phyloP scores from a whole-genome alignment of 139 green algal species.

The Haematococcus sp. region DNA sequence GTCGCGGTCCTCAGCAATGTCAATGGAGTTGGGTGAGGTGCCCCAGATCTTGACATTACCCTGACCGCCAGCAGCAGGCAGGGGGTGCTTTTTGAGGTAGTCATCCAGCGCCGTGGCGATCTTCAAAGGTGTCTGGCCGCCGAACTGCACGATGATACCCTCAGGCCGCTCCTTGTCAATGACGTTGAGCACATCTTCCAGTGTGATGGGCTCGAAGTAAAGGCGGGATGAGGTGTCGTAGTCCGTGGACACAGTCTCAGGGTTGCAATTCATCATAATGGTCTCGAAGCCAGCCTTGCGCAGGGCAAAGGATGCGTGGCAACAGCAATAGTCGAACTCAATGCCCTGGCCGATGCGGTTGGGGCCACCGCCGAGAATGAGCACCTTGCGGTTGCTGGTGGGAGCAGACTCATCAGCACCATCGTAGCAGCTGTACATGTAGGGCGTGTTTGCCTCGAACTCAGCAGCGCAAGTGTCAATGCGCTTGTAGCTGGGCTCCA shows the following conservation, averaged over 20 bases:
- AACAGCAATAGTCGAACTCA: constrained; percentile 99
- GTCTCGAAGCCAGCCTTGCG: constrained; percentile 91
- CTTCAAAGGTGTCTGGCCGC: constrained; percentile 97
- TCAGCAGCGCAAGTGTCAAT: constrained; percentile 99
- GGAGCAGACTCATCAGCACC: constrained; percentile 80
- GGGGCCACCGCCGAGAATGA: constrained; percentile 98
- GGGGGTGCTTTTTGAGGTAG: constrained; percentile 71
- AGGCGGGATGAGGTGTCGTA: constrained; percentile 98
- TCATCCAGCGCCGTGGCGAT: constrained; percentile 81
- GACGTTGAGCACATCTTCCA: constrained; percentile 97
- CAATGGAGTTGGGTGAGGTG: constrained; percentile 92
- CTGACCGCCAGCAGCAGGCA: constrained; percentile 66
- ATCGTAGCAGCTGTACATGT: constrained; percentile 94
- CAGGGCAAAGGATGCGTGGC: constrained; percentile 95
- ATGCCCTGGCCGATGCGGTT: constrained; percentile 99
- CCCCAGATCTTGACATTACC: constrained; percentile 94
- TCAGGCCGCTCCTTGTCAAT: constrained; percentile 93
- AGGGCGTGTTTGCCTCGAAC: constrained; percentile 96
- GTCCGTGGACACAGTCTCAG: constrained; percentile 98
- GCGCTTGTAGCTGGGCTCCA: constrained; percentile 88
- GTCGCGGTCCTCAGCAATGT: constrained; percentile 96
- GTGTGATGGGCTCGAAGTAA: constrained; percentile 98
- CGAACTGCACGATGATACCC: constrained; percentile 99
- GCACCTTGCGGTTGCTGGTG: constrained; percentile 78
- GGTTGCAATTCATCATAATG: constrained; percentile 99